A percentile compares a stretch with the other conserved stretches of the same genome.
These are phyloP conservation scores for Acanthamoeba royreba DNA, from an alignment of 208 protist species.

Conservation along the genomic window DNA sequence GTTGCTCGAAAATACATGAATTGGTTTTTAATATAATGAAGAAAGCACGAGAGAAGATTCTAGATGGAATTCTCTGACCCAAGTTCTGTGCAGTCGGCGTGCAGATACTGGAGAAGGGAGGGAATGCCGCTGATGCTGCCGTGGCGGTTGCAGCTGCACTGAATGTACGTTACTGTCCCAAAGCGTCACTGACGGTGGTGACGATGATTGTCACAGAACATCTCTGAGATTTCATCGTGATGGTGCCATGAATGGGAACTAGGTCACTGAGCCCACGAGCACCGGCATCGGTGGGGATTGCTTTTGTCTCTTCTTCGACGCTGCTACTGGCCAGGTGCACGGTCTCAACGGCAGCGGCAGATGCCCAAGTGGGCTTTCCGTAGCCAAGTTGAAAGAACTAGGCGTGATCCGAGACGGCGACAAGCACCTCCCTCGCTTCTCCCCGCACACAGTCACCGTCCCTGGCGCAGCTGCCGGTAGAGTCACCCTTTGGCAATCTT, in stretches of 20 bases:
- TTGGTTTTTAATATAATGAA: neutral
- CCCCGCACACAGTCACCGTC: constrained; percentile 69
- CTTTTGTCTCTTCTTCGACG: constrained; percentile 75
- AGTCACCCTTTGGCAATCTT: neutral
- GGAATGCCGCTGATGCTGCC: constrained; percentile 76
- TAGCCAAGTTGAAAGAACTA: constrained; percentile 36
- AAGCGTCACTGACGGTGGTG: no score
- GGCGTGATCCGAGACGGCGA: neutral
- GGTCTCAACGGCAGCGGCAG: constrained; percentile 75
- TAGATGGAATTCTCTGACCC: neutral
- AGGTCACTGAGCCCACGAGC: constrained; percentile 58
- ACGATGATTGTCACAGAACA: neutral
- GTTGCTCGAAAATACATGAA: neutral
- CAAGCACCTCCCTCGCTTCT: neutral
- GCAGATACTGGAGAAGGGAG: constrained; percentile 63
- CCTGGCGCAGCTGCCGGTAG: constrained; percentile 62
- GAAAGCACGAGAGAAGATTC: neutral
- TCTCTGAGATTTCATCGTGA: neutral
- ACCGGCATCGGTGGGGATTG: constrained; percentile 81
- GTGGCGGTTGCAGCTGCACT: constrained; percentile 72
- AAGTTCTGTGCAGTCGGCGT: constrained; percentile 52
- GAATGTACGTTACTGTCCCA: constrained; percentile 58
- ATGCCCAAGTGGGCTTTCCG: constrained; percentile 46
- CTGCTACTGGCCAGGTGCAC: constrained; percentile 41
- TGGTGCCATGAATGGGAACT: neutral